Evolutionary conservation across 2,329 filamentous ascomycete species (phyloP), one percentile per base, ranked within the genome.

Genomic region (Exophiala xenobiotica): DNA sequence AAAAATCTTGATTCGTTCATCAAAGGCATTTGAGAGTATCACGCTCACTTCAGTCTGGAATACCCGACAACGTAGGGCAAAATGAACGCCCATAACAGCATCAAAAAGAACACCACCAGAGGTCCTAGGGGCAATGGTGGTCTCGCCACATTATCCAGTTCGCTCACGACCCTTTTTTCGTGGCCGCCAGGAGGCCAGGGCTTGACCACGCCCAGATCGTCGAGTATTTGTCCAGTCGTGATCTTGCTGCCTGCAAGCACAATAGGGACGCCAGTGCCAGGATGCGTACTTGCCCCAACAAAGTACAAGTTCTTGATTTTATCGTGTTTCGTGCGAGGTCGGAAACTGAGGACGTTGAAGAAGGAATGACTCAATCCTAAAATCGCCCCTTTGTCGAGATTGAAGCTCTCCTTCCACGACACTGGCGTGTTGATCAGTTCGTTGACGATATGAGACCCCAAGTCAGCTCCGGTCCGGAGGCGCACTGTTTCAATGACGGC

Each of bases 231-330:
- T 60, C 78, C 77, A 6, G 69, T 72, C 0, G 80, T 79, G 48
- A 89, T 75, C 65, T 82, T 86, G 6, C 82, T 81, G 0, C 86
- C 86, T 0, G 85, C 85, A 7, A 89, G 70, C 20, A 85, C 83
- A 49, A 90, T 87, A 2, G 87, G 87, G 16, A 90, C 86, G 0
- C 86, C 86, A 0, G 86, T 89, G 1, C 87, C 87, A 0, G 87
- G 86, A 70, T 90, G 86, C 16, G 86, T 87, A 63, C 81, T 86
- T 1, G 86, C 86, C 26, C 86, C 86, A 0, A 89, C 87, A 63
- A 90, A 89, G 63, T 88, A 88, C 19, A 83, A 67, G 2, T 73
- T 71, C 9, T 70, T 43, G 19, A 60, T 55, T 8, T 43, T 37
- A 19, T 48, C 26, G 38, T 70, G 67, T 33, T 62, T 65, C 2